These are phyloP conservation scores for Quercus robur DNA, from an alignment of 306 rosid species.

Conservation along the genomic window DNA sequence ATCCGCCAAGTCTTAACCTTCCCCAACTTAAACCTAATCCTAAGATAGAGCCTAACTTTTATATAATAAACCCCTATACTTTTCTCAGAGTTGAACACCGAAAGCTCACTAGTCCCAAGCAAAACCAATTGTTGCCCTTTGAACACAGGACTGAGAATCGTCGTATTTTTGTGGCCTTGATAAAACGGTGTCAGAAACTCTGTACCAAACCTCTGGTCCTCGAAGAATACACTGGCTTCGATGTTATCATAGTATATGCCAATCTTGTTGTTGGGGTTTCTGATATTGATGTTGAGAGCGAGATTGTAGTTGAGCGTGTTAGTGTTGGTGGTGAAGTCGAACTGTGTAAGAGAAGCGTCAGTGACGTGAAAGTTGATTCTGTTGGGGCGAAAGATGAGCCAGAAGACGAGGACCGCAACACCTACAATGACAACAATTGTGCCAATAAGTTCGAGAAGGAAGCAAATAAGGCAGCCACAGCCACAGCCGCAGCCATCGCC, in stretches of 20 bases:
- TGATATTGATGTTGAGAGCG: conserved; percentile 40
- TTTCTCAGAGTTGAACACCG: conserved; percentile 22
- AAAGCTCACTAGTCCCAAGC: neutral
- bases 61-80: conserved; percentile 29
- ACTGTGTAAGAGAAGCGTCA: conserved; percentile 25
- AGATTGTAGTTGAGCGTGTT: conserved; percentile 38
- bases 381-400: conserved; percentile 21
- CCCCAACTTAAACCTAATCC: conserved; percentile 34
- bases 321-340: conserved; percentile 18
- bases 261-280: conserved; percentile 51
- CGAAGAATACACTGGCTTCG: conserved; percentile 38
- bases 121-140: conserved; percentile 24
- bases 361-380: conserved; percentile 24
- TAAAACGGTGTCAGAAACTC: conserved; percentile 24
- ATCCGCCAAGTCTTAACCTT: conserved; percentile 25
- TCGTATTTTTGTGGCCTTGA: conserved; percentile 43
- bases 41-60: conserved; percentile 35
- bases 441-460: conserved; percentile 9
- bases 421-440: conserved; percentile 15
- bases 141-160: conserved; percentile 11
- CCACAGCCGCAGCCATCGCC: neutral
- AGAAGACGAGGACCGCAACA: conserved; percentile 20
- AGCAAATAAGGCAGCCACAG: conserved; percentile 10
- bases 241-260: conserved; percentile 52
- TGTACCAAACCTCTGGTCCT: conserved; percentile 31